Conservation (phyloP, 257 asterid species). For the Osmanthus fragrans region DNA sequence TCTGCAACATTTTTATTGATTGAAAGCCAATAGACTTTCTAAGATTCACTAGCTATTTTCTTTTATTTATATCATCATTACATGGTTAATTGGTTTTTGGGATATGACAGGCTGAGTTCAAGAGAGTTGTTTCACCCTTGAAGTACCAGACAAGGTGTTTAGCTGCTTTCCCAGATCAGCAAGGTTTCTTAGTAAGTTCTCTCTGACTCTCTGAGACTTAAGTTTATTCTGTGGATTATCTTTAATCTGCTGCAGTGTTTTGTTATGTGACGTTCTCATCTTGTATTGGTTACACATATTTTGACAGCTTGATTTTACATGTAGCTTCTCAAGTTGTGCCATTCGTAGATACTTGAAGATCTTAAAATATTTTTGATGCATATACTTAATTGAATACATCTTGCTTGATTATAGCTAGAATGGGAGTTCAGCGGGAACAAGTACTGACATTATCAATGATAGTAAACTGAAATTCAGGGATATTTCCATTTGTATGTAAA, state of each 20-base stretch:
- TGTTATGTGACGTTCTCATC: background rate
- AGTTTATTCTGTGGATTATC: constrained; percentile 1
- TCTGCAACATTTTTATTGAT: background rate
- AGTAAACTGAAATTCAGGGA: background rate
- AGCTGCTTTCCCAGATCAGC: constrained; percentile 98
- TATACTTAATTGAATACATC: constrained; percentile 13
- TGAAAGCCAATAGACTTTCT: background rate
- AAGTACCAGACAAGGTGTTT: constrained; percentile 96
- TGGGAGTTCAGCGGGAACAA: background rate
- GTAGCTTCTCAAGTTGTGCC: background rate
- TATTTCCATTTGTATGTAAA: constrained; percentile 2
- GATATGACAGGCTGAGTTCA: constrained; percentile 73
- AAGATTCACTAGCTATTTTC: background rate
- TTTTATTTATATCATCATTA: background rate
- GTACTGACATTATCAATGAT: background rate
- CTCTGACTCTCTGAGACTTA: background rate
- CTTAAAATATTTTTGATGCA: background rate
- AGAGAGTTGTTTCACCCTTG: constrained; percentile 79
- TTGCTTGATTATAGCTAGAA: constrained; percentile 16
- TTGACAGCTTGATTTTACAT: background rate
- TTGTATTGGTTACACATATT: background rate
- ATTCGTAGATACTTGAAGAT: background rate
- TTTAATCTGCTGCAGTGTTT: constrained; percentile 1
- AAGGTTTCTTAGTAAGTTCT: constrained; percentile 85
- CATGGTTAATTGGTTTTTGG: constrained; percentile 22